Evolutionary conservation across 148 eudicot genomes (phyloP), one percentile per base, ranked within the genome.

Genomic region (Diospyros lotus): DNA sequence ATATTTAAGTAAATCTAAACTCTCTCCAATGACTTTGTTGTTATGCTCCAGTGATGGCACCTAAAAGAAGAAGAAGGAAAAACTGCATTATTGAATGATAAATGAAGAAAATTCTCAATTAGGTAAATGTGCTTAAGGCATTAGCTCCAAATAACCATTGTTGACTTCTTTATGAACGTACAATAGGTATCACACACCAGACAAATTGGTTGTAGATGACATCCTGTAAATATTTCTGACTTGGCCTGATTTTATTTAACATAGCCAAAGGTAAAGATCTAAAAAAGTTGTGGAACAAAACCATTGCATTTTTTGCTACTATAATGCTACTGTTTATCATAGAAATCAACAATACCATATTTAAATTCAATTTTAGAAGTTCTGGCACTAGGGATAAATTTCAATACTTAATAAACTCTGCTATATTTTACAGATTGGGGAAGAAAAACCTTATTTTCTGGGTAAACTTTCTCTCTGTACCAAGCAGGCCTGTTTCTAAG

Each of bases 381-480:
- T 28, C 28, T 28, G 28, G 28, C 28, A 28, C 28, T 28, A 28
- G 28, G 28, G 28, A 28, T 28, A 28, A 28, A 28, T 28, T 28
- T 28, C 28, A 28, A 0, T 0, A 28, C 28, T 28, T 28, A 28
- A 28, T 28, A 28, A 28, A 28, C 28, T 0, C 28, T 17, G 68
- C 6, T 62, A 12, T 64, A 66, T 44, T 2, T 14, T 3, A 28
- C 9, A 52, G 51, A 17, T 3, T 7, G 17, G 0, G 41, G 58
- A 55, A 55, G 11, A 42, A 62, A 46, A 10, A 89, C 97, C 96
- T 87, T 90, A 70, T 87, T 85, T 73, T 75, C 85, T 4, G 93
- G 88, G 74, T 93, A 89, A 45, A 90, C 98, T 84, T 90, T 89
- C 80, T 89, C 96, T 77, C 83, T 90, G 85, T 93, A 93, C 98